These are phyloP conservation scores for Metschnikowia reukaufii DNA, from an alignment of 805 yeast genomes.

Conservation along the genomic window DNA sequence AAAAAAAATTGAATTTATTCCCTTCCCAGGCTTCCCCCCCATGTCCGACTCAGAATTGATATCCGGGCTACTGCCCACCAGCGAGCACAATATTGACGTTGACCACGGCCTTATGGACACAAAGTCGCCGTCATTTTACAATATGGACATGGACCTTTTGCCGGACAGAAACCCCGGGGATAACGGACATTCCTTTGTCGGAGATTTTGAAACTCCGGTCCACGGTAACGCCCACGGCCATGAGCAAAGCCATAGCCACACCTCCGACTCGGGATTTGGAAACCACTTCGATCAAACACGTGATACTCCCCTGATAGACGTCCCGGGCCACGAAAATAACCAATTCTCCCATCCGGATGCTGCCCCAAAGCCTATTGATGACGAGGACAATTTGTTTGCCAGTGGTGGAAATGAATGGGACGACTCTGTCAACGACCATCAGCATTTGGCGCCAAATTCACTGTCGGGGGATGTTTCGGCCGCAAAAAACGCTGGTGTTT, in stretches of 20 bases:
- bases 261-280: neutral
- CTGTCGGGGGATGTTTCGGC: neutral
- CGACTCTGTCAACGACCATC: neutral
- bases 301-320: neutral
- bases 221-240: neutral
- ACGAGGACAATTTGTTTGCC: conserved; percentile 7
- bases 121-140: conserved; percentile 12
- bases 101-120: conserved; percentile 1
- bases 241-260: too few relatives aligned
- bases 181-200: neutral
- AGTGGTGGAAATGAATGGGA: conserved; percentile 4
- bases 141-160: conserved; percentile 16
- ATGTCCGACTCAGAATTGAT: conserved; percentile 21
- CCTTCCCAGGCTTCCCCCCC: neutral
- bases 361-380: conserved; percentile 1
- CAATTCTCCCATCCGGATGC: neutral
- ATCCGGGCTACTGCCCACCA: conserved; percentile 17
- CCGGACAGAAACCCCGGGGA: neutral
- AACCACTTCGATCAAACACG: neutral
- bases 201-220: neutral
- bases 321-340: neutral
- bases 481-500: neutral
- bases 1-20: too few relatives aligned
- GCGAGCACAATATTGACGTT: conserved; percentile 7
- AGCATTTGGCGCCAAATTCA: neutral